phyloP scores from a whole-genome alignment of 768 basidiomycete genomes.

The Agaricus bisporus region DNA sequence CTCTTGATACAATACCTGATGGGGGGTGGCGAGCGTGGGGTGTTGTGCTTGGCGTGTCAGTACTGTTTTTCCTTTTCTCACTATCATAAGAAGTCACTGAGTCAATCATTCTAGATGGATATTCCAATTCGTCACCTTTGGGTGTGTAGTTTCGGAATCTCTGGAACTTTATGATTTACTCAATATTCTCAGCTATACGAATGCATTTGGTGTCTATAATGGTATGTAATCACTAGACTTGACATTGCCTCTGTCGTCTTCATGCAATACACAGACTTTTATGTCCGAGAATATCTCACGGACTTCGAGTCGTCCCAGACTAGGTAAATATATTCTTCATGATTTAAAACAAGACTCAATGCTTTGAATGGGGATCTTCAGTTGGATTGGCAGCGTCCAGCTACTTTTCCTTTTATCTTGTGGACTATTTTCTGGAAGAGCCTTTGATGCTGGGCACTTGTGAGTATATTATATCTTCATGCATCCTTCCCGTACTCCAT shows the following conservation, averaged over 20 bases:
- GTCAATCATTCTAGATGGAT: constrained; percentile 24
- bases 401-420: constrained; percentile 38
- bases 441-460: constrained; percentile 52
- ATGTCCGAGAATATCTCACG: constrained; percentile 32
- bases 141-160: constrained; percentile 18
- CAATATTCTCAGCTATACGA: constrained; percentile 24
- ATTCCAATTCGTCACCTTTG: constrained; percentile 38
- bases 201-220: constrained; percentile 31
- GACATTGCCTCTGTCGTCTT: constrained; percentile 14
- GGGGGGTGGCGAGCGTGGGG: constrained; percentile 37
- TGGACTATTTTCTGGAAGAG: constrained; percentile 39
- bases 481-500: too few relatives aligned
- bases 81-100: not conserved
- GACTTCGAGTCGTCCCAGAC: constrained; percentile 29
- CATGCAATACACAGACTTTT: constrained; percentile 26
- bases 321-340: constrained; percentile 19
- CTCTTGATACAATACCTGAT: constrained; percentile 17
- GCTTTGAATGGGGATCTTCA: constrained; percentile 8
- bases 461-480: constrained; percentile 10
- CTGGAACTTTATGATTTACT: not conserved
- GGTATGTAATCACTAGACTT: constrained; percentile 15
- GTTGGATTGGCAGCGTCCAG: constrained; percentile 44
- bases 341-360: not conserved
- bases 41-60: constrained; percentile 38
- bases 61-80: not conserved